Evolutionary conservation across 139 green algal species (phyloP), one percentile per base, ranked within the genome.

Genomic region (Monoraphidium neglectum): DNA sequence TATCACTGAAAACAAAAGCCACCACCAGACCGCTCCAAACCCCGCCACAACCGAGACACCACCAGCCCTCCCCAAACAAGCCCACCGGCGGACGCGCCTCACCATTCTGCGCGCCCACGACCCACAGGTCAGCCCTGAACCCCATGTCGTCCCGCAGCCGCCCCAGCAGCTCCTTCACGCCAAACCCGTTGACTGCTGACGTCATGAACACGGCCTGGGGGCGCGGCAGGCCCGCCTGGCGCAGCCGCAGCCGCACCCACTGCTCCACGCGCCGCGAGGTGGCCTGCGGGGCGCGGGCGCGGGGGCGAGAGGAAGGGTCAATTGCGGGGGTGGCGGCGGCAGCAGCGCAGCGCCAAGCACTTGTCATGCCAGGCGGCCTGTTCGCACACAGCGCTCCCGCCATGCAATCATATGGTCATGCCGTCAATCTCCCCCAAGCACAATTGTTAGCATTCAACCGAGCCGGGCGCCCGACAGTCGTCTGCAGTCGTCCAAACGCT

Each of bases 121-220:
- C 94, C 92, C 94, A 99, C 49, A 98, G 85, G 68, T 99, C 94
- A 15, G 93, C 95, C 36, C 88, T 78, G 70, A 83, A 83, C 21
- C 89, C 90, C 49, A 90, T 85, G 1, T 81, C 86, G 15, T 66
- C 51, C 51, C 88, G 82, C 76, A 94, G 46, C 2, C 23, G 49
- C 35, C 80, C 78, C 15, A 94, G 61, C 59, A 84, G 70, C 33
- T 86, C 74, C 54, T 77, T 74, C n/a, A 90, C 82, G 3, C 82
- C 82, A 28, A 75, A 32, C 8, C 82, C 82, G 63, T 81, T 87
- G 23, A 68, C 30, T 0, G 86, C 80, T 40, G 74, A 84, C 71
- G 87, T 78, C 60, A 87, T 82, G 77, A 88, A 90, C 33, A 90
- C 85, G 37, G 74, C 64, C 16, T 74, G 61, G 3, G 87, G 74